Percentiles rank a stretch among this genome's conserved stretches.
Evolutionary conservation across 106 monocot genomes (phyloP).

Genomic region (Allium sativum): DNA sequence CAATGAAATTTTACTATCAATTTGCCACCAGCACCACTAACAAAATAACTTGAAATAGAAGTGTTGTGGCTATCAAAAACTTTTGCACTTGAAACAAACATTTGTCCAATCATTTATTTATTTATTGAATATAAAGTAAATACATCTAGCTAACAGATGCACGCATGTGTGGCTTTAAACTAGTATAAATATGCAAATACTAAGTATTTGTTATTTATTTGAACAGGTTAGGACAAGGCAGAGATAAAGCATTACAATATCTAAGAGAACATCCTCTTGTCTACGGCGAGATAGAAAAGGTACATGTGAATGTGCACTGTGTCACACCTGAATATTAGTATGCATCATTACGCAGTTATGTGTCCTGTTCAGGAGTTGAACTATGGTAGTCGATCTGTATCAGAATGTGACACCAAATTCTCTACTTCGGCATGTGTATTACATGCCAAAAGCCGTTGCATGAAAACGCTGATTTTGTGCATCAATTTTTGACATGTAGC

Average conservation of each 20-base stretch:
- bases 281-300: slow-evolving; percentile 81
- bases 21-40: no score
- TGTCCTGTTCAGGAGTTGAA: not conserved
- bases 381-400: not conserved
- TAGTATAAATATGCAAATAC: not conserved
- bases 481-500: no score
- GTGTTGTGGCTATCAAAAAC: no score
- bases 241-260: slow-evolving; percentile 88
- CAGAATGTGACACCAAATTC: not conserved
- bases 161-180: no score
- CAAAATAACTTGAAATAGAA: no score
- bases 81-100: no score
- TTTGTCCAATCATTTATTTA: no score
- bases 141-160: no score
- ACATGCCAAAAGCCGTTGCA: not conserved
- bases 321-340: no score
- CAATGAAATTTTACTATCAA: no score
- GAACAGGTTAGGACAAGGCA: slow-evolving; percentile 86
- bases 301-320: slow-evolving; percentile 1
- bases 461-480: not conserved
- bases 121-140: no score
- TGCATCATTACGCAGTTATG: not conserved
- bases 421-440: not conserved
- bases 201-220: not conserved
- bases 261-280: slow-evolving; percentile 72